phyloP scores from a whole-genome alignment of 2,329 filamentous ascomycete species.

The Venturia carpophila region DNA sequence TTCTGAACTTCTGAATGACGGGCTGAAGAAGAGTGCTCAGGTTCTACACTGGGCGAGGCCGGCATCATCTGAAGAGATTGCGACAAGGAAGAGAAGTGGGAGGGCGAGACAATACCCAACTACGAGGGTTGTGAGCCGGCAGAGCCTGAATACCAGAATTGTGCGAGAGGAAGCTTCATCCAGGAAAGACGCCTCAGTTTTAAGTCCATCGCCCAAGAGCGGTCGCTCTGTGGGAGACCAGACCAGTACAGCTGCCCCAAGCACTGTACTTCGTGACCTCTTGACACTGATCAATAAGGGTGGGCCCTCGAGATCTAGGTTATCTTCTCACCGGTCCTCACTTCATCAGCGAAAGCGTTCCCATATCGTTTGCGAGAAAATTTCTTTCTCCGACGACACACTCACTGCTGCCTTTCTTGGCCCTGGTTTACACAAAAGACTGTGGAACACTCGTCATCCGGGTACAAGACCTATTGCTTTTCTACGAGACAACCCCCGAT shows the following conservation, averaged over 20 bases:
- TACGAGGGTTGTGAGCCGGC: too few species aligned
- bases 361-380: not conserved
- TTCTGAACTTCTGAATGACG: not conserved
- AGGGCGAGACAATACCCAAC: too few species aligned
- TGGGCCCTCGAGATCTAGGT: not conserved
- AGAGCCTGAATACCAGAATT: not conserved
- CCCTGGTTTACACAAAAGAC: not conserved
- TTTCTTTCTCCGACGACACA: not conserved
- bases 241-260: not conserved
- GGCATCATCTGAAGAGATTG: not conserved
- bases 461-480: not conserved
- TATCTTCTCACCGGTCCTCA: not conserved
- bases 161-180: not conserved
- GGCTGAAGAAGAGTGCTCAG: not conserved
- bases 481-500: not conserved
- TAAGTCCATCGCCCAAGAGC: not conserved
- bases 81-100: too few species aligned
- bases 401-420: not conserved
- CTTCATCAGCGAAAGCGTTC: not conserved
- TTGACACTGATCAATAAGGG: not conserved
- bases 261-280: not conserved
- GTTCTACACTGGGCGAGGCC: not conserved
- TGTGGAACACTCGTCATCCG: not conserved
- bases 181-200: not conserved
- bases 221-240: not conserved